Base-by-base conservation (phyloP, 2,329 filamentous ascomycete species). In the Clonostachys rosea region DNA sequence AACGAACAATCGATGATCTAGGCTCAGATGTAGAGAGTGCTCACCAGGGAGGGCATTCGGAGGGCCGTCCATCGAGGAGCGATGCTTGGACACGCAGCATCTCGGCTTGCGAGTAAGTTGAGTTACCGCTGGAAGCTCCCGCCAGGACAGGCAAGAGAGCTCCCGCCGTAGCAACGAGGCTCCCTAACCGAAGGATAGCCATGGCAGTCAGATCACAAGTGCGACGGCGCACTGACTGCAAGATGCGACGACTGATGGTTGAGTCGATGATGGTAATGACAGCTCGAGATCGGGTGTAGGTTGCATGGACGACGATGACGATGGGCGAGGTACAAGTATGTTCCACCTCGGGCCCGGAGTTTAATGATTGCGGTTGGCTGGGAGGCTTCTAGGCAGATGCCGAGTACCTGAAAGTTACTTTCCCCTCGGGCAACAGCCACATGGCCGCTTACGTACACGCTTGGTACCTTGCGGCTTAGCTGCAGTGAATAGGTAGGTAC, bases 1-100 rank as follows among this genome's bases (percentile, higher is more conserved):
- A 39, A 11, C 7, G 36, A n/a, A n/a, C 3, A 39, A 39, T n/a
- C 36, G 16, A n/a, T 30, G 36, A n/a, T 18, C 14, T 39, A 11
- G 14, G 36, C 11, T n/a, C 7, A n/a, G 14, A 18, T 39, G 36
- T 18, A 41, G 37, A 33, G 10, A 24, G 20, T 3, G 17, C 71
- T 56, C 67, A 87, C 83, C 84, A 94, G 60, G 89, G 89, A 46
- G 89, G 89, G 62, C 89, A 94, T 59, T 86, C 82, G 52, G 80
- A 79, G 7, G 90, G 87, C 44, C 89, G 81, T 58, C 87, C 83
- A 54, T 82, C 86, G 68, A 89, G 80, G 42, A 91, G 70, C 36
- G 85, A 79, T 61, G 91, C 74, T 62, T 87, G 81, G 40, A 81
- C 80, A 56, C 75, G 80, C 62, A 80, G 71, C 68, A 78, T 81